These are phyloP conservation scores for Pterocarpus santalinus DNA, from an alignment of 306 rosid species.

Conservation along the genomic window DNA sequence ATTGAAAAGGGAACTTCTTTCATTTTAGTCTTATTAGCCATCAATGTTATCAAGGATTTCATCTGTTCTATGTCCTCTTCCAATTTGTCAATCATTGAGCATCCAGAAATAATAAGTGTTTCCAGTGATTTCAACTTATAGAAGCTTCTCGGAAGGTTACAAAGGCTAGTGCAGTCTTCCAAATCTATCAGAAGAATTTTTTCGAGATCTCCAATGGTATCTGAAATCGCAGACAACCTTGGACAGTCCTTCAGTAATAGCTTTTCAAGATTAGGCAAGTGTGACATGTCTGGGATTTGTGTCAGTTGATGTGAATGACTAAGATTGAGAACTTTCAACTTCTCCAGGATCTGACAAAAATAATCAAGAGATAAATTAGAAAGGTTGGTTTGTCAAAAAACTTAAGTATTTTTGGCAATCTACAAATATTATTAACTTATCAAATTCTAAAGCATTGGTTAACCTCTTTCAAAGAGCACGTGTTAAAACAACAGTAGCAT, in stretches of 20 bases:
- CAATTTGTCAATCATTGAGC: slow-evolving; percentile 19
- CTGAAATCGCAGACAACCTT: slow-evolving; percentile 7
- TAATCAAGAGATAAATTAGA: neutral
- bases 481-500: too few relatives aligned
- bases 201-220: slow-evolving; percentile 17
- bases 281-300: slow-evolving; percentile 40
- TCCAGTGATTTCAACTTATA: slow-evolving; percentile 32
- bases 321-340: slow-evolving; percentile 44
- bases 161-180: slow-evolving; percentile 26
- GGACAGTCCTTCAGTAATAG: slow-evolving; percentile 43
- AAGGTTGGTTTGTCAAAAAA: too few relatives aligned
- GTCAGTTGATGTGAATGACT: slow-evolving; percentile 35
- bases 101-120: slow-evolving; percentile 44
- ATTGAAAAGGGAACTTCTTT: slow-evolving; percentile 31
- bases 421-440: too few relatives aligned
- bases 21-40: slow-evolving; percentile 46
- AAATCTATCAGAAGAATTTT: slow-evolving; percentile 32
- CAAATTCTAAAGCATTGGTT: too few relatives aligned
- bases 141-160: slow-evolving; percentile 33
- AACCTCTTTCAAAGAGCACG: too few relatives aligned
- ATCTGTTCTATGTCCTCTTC: slow-evolving; percentile 33
- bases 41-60: slow-evolving; percentile 21
- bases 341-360: slow-evolving; percentile 14
- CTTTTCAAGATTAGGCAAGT: slow-evolving; percentile 40
- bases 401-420: too few relatives aligned